Percentiles rank a stretch among this genome's conserved stretches.
Conservation (phyloP, 2,329 filamentous ascomycete genomes). For the Amauroascus niger region DNA sequence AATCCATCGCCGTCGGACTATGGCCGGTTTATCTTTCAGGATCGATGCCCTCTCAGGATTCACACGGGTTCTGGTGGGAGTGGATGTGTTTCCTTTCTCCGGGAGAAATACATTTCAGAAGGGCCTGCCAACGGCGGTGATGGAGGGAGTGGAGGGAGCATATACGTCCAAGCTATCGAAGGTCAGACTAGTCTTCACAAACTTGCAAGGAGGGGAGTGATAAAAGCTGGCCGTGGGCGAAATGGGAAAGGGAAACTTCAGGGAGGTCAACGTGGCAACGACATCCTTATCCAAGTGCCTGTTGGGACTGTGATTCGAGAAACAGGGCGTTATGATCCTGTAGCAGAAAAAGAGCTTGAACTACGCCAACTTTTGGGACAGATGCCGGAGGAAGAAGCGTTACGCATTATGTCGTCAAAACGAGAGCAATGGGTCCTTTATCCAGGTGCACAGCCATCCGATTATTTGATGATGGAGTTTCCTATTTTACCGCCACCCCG, state of each 20-base stretch:
- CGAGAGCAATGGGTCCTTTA: conserved; percentile 78
- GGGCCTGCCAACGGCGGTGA: conserved; percentile 93
- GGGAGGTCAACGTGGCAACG: conserved; percentile 68
- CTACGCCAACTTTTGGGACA: conserved; percentile 19
- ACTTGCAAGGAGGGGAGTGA: conserved; percentile 63
- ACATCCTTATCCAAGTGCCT: conserved; percentile 80
- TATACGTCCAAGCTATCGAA: conserved; percentile 88
- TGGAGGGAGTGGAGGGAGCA: conserved; percentile 78
- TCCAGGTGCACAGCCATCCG: conserved; percentile 66
- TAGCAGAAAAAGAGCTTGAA: conserved; percentile 52
- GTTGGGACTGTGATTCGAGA: conserved; percentile 87
- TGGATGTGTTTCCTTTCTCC: conserved; percentile 87
- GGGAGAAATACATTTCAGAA: conserved; percentile 79
- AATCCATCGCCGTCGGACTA: conserved; percentile 81
- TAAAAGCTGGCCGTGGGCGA: conserved; percentile 37
- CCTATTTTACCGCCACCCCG: conserved; percentile 48
- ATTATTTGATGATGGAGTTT: conserved; percentile 51
- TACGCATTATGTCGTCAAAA: conserved; percentile 35
- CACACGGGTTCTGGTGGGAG: conserved; percentile 75
- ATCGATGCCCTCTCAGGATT: conserved; percentile 69
- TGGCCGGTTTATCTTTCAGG: conserved; percentile 69
- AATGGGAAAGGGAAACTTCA: conserved; percentile 41
- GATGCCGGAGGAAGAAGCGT: conserved; percentile 29
- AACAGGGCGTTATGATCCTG: conserved; percentile 65
- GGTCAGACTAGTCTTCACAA: conserved; percentile 92